Conservation (phyloP, 177 flowering plant genomes). For the Telopea speciosissima region DNA sequence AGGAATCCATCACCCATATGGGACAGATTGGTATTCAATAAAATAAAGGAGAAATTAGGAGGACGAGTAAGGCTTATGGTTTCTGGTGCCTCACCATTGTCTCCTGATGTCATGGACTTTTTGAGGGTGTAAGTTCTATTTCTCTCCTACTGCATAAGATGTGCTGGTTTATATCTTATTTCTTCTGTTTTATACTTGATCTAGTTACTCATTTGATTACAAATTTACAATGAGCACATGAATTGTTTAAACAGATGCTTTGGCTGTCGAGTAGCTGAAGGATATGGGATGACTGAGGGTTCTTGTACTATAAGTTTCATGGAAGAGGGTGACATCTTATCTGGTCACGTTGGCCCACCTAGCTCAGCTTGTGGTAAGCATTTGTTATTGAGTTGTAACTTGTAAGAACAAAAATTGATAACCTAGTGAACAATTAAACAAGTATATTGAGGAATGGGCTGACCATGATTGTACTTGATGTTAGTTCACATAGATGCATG, state of each 20-base stretch:
- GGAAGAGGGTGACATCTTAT: constrained; percentile 55
- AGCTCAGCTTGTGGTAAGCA: constrained; percentile 89
- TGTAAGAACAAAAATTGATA: background rate
- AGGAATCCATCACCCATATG: constrained; percentile 85
- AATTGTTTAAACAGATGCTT: constrained; percentile 55
- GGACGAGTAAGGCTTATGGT: constrained; percentile 77
- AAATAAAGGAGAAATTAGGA: constrained; percentile 84
- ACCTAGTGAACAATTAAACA: background rate
- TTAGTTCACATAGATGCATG: background rate
- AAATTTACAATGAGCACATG: constrained; percentile 5
- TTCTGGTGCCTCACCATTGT: constrained; percentile 99
- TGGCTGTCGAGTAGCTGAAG: constrained; percentile 75
- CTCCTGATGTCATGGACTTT: constrained; percentile 94
- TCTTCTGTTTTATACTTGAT: background rate
- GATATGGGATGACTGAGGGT: constrained; percentile 99
- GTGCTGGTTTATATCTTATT: background rate
- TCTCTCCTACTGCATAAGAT: background rate
- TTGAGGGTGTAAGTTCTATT: constrained; percentile 72
- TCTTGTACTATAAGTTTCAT: constrained; percentile 70
- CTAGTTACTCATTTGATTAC: background rate
- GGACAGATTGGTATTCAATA: constrained; percentile 92
- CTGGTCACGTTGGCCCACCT: constrained; percentile 97
- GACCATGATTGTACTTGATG: background rate
- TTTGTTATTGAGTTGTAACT: background rate
- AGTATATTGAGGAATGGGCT: background rate